Evolutionary conservation across 2,329 filamentous ascomycete species (phyloP), one percentile per base, ranked within the genome.

Genomic region (Ophiostoma australiae): DNA sequence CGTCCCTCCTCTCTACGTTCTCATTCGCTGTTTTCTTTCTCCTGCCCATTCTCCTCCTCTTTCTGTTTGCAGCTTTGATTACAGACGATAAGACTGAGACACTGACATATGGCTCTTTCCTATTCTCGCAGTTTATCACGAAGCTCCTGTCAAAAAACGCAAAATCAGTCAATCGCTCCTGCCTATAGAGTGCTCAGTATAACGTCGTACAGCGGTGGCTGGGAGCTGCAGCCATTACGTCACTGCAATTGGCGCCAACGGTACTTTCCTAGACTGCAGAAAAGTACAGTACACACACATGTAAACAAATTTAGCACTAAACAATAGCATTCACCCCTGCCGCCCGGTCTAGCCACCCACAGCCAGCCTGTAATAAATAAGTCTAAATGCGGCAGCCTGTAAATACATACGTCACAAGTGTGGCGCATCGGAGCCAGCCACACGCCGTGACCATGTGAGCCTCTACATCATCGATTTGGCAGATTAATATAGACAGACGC

Each of bases 181-280:
- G 44, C 44, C 44, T 48, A 17, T 39, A 11, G 27, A 31, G 27
- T 31, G 27, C 27, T 31, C 27, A 31, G 27, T 31, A 31, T 31
- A 41, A 11, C 13, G 39, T 41, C 15, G 39, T 41, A 48, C 20
- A 63, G 27, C 15, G 68, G 33, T 69, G 27, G 44, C 31, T 68
- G 70, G 10, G 67, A 8, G 52, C n/a, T 61, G 65, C 52, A 58
- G 52, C 44, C 48, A 71, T 71, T 71, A 71, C 70, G 70, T 71
- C 70, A 71, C 70, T 69, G 39, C 70, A 27, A 33, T 39, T 69
- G 58, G 70, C 67, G 67, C 67, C 39, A 66, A 44, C 44, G 55
- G 13, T 27, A n/a, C 58, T 63, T 52, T 23, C 20, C 48, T 20
- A 41, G 27, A 31, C 27, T 31, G 27, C 3, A 31, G 27, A 31